These are phyloP conservation scores for Anthracocystis panici-leucophaei DNA, from an alignment of 1,284 basidiomycete genomes.

Conservation along the genomic window DNA sequence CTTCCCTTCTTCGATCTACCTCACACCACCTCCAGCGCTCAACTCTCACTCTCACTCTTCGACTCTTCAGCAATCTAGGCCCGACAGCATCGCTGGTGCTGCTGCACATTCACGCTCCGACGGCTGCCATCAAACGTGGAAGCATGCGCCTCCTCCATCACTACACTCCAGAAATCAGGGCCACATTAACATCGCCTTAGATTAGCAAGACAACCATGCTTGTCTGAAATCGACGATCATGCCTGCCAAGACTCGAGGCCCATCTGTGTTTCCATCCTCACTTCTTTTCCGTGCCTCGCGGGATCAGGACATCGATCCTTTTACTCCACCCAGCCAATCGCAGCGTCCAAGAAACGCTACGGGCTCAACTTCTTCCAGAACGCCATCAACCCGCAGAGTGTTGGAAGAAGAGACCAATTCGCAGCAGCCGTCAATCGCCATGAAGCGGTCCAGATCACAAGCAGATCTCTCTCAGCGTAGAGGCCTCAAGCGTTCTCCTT, in stretches of 20 bases:
- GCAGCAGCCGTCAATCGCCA: background rate
- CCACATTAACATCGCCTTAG: background rate
- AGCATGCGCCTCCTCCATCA: background rate
- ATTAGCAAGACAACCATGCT: constrained; percentile 10
- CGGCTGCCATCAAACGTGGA: background rate
- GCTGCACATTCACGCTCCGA: background rate
- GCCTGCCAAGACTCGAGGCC: constrained; percentile 19
- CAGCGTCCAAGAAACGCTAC: constrained; percentile 1
- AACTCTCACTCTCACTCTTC: background rate
- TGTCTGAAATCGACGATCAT: constrained; percentile 13
- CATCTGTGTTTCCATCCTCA: constrained; percentile 10
- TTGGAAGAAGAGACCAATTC: constrained; percentile 31
- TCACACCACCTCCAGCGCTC: background rate
- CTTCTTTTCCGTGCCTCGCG: constrained; percentile 24
- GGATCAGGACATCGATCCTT: constrained; percentile 42
- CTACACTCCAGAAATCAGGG: too few species aligned
- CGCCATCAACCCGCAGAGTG: constrained; percentile 7
- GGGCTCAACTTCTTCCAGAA: background rate
- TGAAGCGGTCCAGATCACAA: constrained; percentile 34
- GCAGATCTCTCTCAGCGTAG: constrained; percentile 12
- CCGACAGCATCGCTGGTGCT: background rate
- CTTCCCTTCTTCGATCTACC: background rate
- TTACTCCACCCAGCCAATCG: constrained; percentile 6
- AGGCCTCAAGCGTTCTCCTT: constrained; percentile 32
- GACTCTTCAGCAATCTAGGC: background rate